phyloP scores from a whole-genome alignment of 23 red algal genomes.

The Gracilariopsis chorda region DNA sequence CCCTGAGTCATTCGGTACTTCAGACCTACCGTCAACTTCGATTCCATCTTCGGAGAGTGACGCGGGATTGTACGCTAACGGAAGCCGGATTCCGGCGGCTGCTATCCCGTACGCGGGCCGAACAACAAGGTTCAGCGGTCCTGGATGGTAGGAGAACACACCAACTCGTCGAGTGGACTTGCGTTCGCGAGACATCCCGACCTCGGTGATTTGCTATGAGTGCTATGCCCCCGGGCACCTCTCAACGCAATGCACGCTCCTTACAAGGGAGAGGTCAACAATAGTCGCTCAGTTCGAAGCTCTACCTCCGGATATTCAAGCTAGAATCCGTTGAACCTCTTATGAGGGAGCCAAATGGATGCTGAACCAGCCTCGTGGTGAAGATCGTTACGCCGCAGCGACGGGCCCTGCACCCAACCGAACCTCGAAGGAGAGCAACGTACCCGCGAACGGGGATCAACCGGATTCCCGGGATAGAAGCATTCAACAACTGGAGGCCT shows the following conservation, averaged over 20 bases:
- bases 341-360: neutral
- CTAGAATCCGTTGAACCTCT: neutral
- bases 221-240: neutral
- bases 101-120: neutral
- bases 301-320: neutral
- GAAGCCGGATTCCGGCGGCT: no score
- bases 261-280: neutral
- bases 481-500: neutral
- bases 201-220: neutral
- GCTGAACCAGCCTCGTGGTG: no score
- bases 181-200: neutral
- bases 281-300: neutral
- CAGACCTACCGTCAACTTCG: no score
- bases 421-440: neutral
- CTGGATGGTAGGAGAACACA: neutral
- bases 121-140: neutral
- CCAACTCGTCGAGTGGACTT: neutral
- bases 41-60: no score
- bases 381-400: no score
- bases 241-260: neutral
- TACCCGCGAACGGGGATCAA: neutral
- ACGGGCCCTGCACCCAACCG: neutral
- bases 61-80: no score
- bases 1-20: no score
- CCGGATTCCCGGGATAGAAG: neutral